Evolutionary conservation across 169 alveolate species (phyloP), one percentile per base, ranked within the genome.

Genomic region (Eimeria zaria): DNA sequence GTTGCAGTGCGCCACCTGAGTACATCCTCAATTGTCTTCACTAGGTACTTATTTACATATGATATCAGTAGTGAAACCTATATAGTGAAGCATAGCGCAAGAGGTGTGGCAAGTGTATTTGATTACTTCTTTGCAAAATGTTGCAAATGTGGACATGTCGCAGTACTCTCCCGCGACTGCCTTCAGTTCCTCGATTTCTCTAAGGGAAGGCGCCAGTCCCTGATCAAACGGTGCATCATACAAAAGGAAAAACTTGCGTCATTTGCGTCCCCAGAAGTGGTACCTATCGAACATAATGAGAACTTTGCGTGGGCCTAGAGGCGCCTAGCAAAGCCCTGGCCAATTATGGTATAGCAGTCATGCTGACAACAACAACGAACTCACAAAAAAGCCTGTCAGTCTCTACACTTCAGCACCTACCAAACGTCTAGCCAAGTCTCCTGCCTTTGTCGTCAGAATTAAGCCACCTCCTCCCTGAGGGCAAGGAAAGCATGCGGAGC

Each of bases 201-300:
- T 48, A 41, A 87, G 94, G 48, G 94, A 87, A 24, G 94, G 94
- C 27, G 94, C 94, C 62, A 87, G 36, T 30, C 94, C 94, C 94
- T 87, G 83, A 87, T 18, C 58, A 36, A 84, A 58, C 51, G 58
- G 27, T 12, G 30, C 64, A 27, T 7, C 55, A 33, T 14, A 22
- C 24, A 33, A 36, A 6, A 36, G 36, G 7, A 22, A n/a, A 11
- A 33, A n/a, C n/a, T 33, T 33, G n/a, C 5, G 51, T 24, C 48
- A 51, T 16, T 22, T 14, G 18, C 30, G 53, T 9, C 53, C 83
- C 53, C n/a, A n/a, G n/a, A n/a, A n/a, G n/a, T n/a, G n/a, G n/a
- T n/a, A n/a, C n/a, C n/a, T n/a, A n/a, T n/a, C n/a, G n/a, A n/a
- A n/a, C n/a, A n/a, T n/a, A n/a, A n/a, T n/a, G n/a, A n/a, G 12